Evolutionary conservation across 257 asterid species (phyloP).

Genomic region (Gentiana straminea): DNA sequence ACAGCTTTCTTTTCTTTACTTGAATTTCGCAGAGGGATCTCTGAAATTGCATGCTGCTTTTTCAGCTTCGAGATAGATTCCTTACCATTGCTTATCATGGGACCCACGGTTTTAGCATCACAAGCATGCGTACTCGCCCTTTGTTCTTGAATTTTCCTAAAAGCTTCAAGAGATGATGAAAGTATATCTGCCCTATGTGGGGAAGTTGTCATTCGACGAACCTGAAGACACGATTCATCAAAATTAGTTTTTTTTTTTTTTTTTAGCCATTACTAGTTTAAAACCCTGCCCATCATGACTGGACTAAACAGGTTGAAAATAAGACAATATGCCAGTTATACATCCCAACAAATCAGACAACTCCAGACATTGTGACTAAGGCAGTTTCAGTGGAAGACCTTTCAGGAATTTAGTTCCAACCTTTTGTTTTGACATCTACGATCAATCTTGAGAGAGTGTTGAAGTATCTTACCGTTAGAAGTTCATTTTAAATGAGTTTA

Average conservation of each 20-base stretch:
- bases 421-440: too few relatives aligned
- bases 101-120: constrained; percentile 22
- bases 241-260: not conserved
- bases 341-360: too few relatives aligned
- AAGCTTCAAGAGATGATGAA: constrained; percentile 97
- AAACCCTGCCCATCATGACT: too few relatives aligned
- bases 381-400: too few relatives aligned
- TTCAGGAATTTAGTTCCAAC: too few relatives aligned
- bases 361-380: too few relatives aligned
- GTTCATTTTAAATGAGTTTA: too few relatives aligned
- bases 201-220: constrained; percentile 98
- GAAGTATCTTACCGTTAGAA: too few relatives aligned
- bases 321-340: too few relatives aligned
- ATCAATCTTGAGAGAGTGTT: too few relatives aligned
- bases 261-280: too few relatives aligned
- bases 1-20: constrained; percentile 45
- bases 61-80: constrained; percentile 26
- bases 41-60: constrained; percentile 33
- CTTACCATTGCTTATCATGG: constrained; percentile 26
- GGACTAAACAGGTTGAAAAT: too few relatives aligned
- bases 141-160: constrained; percentile 82
- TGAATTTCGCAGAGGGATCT: constrained; percentile 28
- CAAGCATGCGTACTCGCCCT: constrained; percentile 44
- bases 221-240: constrained; percentile 39
- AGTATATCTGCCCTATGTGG: constrained; percentile 97